Base-by-base conservation (phyloP, 2,329 filamentous ascomycete genomes). In the Sphaerulina musiva region DNA sequence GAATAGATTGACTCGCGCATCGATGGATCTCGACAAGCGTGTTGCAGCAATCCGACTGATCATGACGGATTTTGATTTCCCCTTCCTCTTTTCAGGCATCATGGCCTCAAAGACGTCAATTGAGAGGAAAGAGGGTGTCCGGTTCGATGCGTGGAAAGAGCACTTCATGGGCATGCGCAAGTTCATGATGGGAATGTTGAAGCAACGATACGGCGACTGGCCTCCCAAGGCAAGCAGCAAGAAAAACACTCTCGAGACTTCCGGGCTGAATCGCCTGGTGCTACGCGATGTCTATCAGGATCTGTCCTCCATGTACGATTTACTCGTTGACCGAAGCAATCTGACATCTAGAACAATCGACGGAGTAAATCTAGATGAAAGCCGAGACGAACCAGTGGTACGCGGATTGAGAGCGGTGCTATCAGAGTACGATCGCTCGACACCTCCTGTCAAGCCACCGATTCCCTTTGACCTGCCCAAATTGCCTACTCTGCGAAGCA, bases 171-270 rank as follows among this genome's bases (percentile, higher is more conserved):
- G 81, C 53, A 89, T 91, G 77, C 80, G 89, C 39, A 81, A 82
- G 39, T 89, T 90, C 67, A 80, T 85, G 14, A 75, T 90, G 48
- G 75, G 78, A 59, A 85, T 90, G 69, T 95, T 84, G 66, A 82
- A 84, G 59, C 70, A 78, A 47, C 78, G 80, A 45, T 85, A 84
- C 64, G 84, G 84, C n/a, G 78, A 83, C 31, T 88, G 92, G 92
- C 91, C 93, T 2, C 92, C 93, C 7, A 95, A 93, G 69, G 89
- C 90, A 1, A 86, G 81, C 64, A 92, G 84, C 63, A 95, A 95
- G 78, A 95, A 95, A 79, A 95, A 95, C 67, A 81, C 85, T 0
- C 89, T 95, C 60, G 85, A 87, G 29, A 89, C 91, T 62, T 87
- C 83, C 62, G 92, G 92, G 0, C 78, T 97, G 20, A 96, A 96